Conservation (phyloP, 2,329 filamentous ascomycete genomes). For the Diaporthe sp. region DNA sequence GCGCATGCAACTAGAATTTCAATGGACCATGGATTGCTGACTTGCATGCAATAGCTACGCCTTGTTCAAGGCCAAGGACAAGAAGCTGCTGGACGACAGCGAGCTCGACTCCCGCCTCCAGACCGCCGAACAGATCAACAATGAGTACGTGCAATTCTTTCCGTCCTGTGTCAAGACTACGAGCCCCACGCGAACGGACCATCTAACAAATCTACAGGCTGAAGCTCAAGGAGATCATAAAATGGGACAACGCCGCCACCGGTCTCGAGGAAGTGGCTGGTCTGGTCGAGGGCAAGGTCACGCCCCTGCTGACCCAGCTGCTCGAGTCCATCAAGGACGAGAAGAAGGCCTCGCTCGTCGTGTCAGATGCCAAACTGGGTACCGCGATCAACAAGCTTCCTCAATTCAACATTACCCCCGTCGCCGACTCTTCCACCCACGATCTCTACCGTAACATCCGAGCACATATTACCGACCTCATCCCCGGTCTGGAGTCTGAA, state of each 20-base stretch:
- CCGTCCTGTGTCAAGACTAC: neutral
- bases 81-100: conserved; percentile 90
- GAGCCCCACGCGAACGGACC: neutral
- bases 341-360: conserved; percentile 95
- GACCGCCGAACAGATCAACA: conserved; percentile 86
- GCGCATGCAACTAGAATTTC: conserved; percentile 11
- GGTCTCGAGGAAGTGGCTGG: conserved; percentile 92
- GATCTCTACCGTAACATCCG: conserved; percentile 97
- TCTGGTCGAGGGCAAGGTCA: conserved; percentile 94
- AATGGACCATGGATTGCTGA: neutral
- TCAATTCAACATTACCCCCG: conserved; percentile 84
- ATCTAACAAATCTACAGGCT: conserved; percentile 66
- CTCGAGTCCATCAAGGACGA: conserved; percentile 95
- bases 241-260: conserved; percentile 93
- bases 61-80: conserved; percentile 98
- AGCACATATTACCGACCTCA: conserved; percentile 88
- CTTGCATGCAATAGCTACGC: conserved; percentile 79
- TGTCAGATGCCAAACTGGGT: conserved; percentile 93
- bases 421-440: conserved; percentile 84
- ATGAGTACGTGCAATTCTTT: conserved; percentile 74
- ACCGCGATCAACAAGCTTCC: conserved; percentile 94
- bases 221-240: conserved; percentile 96
- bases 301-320: conserved; percentile 84
- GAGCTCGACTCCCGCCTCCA: conserved; percentile 82
- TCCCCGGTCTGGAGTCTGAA: conserved; percentile 87